A percentile compares a stretch with the other conserved stretches of the same genome.
Conservation (phyloP, 2,329 filamentous ascomycete genomes). For the Hypoxylon sp. region DNA sequence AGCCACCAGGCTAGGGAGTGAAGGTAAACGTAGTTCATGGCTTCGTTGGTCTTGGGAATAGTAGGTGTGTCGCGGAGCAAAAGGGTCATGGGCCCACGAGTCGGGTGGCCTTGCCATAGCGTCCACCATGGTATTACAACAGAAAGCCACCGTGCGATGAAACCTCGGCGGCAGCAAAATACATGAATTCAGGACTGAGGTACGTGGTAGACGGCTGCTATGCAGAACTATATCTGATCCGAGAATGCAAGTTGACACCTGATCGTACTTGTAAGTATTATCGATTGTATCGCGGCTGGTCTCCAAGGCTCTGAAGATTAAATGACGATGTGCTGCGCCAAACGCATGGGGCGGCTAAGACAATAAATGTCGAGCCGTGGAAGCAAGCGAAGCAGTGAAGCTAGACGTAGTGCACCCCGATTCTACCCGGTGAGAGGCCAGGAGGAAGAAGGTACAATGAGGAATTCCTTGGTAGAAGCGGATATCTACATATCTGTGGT, state of each 20-base stretch:
- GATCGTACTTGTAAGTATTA: constrained; percentile 40
- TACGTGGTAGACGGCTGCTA: constrained; percentile 28
- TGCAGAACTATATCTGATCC: constrained; percentile 36
- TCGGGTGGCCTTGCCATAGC: constrained; percentile 50
- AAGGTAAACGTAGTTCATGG: constrained; percentile 47
- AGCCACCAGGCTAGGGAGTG: constrained; percentile 47
- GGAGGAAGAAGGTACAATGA: constrained; percentile 24
- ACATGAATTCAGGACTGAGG: constrained; percentile 36
- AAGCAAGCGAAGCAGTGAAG: constrained; percentile 23
- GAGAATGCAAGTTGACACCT: constrained; percentile 17
- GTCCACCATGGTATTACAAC: constrained; percentile 50
- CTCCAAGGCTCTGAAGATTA: constrained; percentile 30
- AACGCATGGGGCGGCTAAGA: constrained; percentile 43
- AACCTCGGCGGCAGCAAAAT: constrained; percentile 43
- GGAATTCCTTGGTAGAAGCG: constrained; percentile 31
- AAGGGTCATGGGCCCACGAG: constrained; percentile 48
- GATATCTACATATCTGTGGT: constrained; percentile 44
- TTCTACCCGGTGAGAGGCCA: constrained; percentile 35
- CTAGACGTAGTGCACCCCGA: constrained; percentile 31
- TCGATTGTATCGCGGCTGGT: constrained; percentile 37
- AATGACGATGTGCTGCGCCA: constrained; percentile 30
- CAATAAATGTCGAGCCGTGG: constrained; percentile 35
- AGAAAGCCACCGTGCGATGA: constrained; percentile 43
- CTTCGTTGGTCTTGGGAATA: constrained; percentile 46
- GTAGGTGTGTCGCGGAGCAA: constrained; percentile 46